Evolutionary conservation across 2,329 filamentous ascomycete genomes (phyloP).

Genomic region (Trichoderma semiorbis): DNA sequence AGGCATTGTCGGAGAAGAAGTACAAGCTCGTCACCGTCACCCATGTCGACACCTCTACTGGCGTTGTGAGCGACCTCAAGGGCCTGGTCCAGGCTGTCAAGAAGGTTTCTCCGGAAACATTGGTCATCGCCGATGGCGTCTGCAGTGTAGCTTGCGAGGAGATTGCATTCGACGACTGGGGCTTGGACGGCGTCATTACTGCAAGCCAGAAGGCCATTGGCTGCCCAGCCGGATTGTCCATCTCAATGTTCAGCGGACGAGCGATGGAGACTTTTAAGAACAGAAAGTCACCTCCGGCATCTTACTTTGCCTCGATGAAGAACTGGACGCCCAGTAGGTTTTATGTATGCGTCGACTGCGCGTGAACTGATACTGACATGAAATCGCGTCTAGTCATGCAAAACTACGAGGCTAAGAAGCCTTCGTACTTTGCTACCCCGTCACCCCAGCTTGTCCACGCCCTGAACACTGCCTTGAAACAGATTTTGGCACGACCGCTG

Average conservation of each 20-base stretch:
- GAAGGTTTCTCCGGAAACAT: constrained; percentile 82
- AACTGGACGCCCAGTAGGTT: constrained; percentile 88
- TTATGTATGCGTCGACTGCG: not conserved
- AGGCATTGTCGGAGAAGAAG: constrained; percentile 81
- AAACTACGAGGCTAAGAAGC: constrained; percentile 97
- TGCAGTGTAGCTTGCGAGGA: constrained; percentile 97
- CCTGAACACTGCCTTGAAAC: constrained; percentile 80
- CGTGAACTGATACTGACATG: constrained; percentile 18
- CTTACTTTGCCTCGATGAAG: constrained; percentile 95
- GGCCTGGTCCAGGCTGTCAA: constrained; percentile 77
- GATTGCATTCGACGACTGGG: constrained; percentile 94
- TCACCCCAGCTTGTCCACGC: constrained; percentile 92
- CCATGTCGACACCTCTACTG: constrained; percentile 95
- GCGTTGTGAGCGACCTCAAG: constrained; percentile 89
- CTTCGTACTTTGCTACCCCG: constrained; percentile 96
- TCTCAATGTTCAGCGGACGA: constrained; percentile 87
- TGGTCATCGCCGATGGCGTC: constrained; percentile 91
- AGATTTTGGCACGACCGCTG: constrained; percentile 79
- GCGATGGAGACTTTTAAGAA: constrained; percentile 78
- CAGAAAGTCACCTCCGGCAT: constrained; percentile 75
- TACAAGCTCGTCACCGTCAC: constrained; percentile 96
- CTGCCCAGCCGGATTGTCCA: constrained; percentile 88
- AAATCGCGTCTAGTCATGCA: constrained; percentile 84
- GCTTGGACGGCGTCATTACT: constrained; percentile 86
- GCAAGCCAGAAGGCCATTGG: constrained; percentile 97